Evolutionary conservation across 768 basidiomycete species (phyloP), one percentile per base, ranked within the genome.

Genomic region (Pulveroboletus sp.): DNA sequence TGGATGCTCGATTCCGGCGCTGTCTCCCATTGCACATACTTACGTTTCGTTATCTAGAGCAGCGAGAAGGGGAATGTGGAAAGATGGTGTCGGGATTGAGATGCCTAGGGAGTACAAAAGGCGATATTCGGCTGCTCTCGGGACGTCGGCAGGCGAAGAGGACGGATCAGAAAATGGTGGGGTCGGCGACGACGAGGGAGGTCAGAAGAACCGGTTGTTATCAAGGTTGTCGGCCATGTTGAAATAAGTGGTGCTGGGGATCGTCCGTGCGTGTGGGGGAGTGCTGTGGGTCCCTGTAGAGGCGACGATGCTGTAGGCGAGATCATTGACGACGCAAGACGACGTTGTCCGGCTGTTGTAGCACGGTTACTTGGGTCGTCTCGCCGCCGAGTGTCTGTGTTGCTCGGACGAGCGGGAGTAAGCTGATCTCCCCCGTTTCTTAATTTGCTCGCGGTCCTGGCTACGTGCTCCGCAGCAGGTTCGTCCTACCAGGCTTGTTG

Each of bases 91-190:
- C 0, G 57, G 55, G 6, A 71, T 71, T 13, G 93, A 94, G 57
- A 81, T 79, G 8, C 93, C 93, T 0, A 78, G 82, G 1, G 83
- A 86, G 43, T 94, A 88, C 67, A 94, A 96, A 70, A 81, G 80
- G 31, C 75, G 89, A 32, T 67, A 82, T 57, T 76, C 78, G 0
- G 49, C 8, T 14, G 63, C 60, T 0, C 28, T 59, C 2, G 55
- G 50, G 10, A 28, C 49, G 10, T 31, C 51, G 4, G 37, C 40
- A 18, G 30, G 28, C 38, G 44, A 54, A 30, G 49, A 40, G 10
- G 48, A 28, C 2, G 28, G 4, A 33, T 4, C 33, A 11, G 30
- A 39, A 5, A 31, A 13, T 9, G 40, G 33, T 5, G 31, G 10
- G 21, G 21, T 21, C 21, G 21, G 21, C 21, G 21, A 21, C 21